Evolutionary conservation across 2,329 filamentous ascomycete genomes (phyloP).

Genomic region (Neofusicoccum parvum): DNA sequence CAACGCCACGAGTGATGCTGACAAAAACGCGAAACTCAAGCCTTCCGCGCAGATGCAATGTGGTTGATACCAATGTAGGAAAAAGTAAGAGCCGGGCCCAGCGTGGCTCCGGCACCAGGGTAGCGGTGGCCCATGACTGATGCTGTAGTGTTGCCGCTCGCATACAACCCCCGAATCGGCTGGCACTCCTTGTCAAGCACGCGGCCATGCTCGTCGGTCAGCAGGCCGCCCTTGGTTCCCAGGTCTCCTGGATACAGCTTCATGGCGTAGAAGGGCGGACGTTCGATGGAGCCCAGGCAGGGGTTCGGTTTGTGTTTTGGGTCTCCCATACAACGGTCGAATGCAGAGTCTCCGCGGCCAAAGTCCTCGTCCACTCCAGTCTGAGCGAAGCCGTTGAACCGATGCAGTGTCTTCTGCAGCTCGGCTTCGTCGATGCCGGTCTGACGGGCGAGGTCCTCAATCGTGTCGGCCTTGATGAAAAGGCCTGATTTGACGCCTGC

Average conservation of each 20-base stretch:
- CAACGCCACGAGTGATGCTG: too few species aligned
- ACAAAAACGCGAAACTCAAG: too few species aligned
- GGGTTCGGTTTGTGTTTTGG: conserved; percentile 32
- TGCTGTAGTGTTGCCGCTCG: conserved; percentile 37
- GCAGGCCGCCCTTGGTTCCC: conserved; percentile 42
- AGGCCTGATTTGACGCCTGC: conserved; percentile 27
- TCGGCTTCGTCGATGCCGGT: conserved; percentile 27
- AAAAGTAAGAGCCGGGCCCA: conserved; percentile 43
- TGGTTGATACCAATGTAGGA: conserved; percentile 28
- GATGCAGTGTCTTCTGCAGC: conserved; percentile 30
- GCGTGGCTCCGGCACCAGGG: conserved; percentile 38
- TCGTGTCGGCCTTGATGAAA: conserved; percentile 28
- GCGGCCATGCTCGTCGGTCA: conserved; percentile 37
- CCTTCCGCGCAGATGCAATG: conserved; percentile 9
- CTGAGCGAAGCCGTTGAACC: conserved; percentile 34
- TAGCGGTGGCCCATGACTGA: conserved; percentile 40
- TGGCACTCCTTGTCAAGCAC: conserved; percentile 28
- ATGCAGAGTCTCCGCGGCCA: conserved; percentile 34
- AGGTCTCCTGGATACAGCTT: conserved; percentile 41
- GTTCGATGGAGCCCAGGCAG: conserved; percentile 34
- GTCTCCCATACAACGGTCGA: conserved; percentile 39
- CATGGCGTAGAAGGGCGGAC: conserved; percentile 38
- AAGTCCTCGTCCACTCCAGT: conserved; percentile 39
- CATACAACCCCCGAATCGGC: conserved; percentile 37
- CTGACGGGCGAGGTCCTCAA: conserved; percentile 31